Conservation (phyloP, 768 basidiomycete species). For the Boletellus sp. region DNA sequence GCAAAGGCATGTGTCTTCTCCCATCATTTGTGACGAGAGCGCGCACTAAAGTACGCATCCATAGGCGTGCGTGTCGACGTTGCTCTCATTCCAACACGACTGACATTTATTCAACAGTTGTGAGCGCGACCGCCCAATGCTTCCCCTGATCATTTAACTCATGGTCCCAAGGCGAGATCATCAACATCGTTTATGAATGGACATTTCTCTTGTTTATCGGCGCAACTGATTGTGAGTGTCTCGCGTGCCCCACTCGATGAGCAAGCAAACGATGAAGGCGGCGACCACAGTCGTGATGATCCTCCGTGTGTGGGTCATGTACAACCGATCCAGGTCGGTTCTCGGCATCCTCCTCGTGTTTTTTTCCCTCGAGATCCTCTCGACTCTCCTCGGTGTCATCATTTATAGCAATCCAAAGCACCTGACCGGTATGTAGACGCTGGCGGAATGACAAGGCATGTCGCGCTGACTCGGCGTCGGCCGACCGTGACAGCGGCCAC, state of each 20-base stretch:
- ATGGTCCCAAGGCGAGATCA: background rate
- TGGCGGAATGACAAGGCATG: background rate
- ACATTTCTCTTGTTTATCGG: background rate
- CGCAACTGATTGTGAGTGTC: constrained; percentile 4
- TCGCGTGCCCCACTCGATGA: background rate
- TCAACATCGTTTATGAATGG: background rate
- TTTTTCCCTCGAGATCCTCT: background rate
- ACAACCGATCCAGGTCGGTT: constrained; percentile 7
- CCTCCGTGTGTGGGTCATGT: constrained; percentile 10
- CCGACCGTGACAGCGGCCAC: background rate
- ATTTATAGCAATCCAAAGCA: background rate
- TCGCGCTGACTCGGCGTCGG: background rate
- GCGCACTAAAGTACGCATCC: background rate
- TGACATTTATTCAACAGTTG: background rate
- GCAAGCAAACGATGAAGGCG: background rate
- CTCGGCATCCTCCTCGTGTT: background rate
- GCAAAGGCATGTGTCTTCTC: background rate
- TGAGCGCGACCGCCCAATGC: background rate
- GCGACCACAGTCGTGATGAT: background rate
- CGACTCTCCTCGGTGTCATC: background rate
- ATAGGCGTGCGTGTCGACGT: background rate
- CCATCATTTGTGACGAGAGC: too few species aligned
- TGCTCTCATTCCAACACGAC: background rate
- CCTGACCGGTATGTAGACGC: background rate
- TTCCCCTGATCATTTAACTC: background rate